Percentiles rank a stretch among this genome's conserved stretches.
Conservation (phyloP, 2,329 filamentous ascomycete species). For the Aspergillus brunneoviolaceus region DNA sequence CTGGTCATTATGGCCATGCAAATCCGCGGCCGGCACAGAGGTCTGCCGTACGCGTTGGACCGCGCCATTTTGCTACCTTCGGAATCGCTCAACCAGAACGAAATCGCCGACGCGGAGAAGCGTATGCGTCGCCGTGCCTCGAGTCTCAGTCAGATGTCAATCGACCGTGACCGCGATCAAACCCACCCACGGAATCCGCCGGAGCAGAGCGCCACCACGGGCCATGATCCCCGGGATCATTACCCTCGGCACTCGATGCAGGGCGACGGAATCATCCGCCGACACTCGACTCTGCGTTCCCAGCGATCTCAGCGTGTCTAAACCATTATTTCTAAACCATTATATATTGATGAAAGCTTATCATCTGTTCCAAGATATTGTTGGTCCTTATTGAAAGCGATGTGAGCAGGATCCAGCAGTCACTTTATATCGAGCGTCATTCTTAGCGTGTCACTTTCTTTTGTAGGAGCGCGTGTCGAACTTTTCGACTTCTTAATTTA, state of each 20-base stretch:
- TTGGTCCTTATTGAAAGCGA: neutral
- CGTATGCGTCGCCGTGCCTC: conserved; percentile 43
- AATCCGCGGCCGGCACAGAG: conserved; percentile 64
- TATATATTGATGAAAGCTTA: too few relatives aligned
- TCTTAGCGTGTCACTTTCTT: neutral
- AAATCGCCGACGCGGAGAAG: conserved; percentile 53
- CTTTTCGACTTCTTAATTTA: neutral
- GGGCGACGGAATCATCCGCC: conserved; percentile 25
- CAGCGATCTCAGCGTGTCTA: conserved; percentile 21
- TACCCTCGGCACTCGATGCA: conserved; percentile 16
- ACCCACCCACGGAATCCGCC: conserved; percentile 20
- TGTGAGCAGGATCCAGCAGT: neutral
- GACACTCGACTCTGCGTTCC: conserved; percentile 31
- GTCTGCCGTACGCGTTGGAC: conserved; percentile 66
- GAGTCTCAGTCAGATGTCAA: conserved; percentile 32
- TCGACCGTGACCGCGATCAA: conserved; percentile 23
- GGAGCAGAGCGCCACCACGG: conserved; percentile 26
- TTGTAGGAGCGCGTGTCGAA: neutral
- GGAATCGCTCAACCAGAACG: conserved; percentile 62
- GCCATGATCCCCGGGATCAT: conserved; percentile 28
- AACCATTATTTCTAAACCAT: neutral
- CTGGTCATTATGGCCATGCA: conserved; percentile 67
- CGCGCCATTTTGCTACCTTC: conserved; percentile 68
- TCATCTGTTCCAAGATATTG: too few relatives aligned
- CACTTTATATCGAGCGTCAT: neutral